These are phyloP conservation scores for Paramecium primaurelia DNA, from an alignment of 73 alveolate genomes.

Conservation along the genomic window DNA sequence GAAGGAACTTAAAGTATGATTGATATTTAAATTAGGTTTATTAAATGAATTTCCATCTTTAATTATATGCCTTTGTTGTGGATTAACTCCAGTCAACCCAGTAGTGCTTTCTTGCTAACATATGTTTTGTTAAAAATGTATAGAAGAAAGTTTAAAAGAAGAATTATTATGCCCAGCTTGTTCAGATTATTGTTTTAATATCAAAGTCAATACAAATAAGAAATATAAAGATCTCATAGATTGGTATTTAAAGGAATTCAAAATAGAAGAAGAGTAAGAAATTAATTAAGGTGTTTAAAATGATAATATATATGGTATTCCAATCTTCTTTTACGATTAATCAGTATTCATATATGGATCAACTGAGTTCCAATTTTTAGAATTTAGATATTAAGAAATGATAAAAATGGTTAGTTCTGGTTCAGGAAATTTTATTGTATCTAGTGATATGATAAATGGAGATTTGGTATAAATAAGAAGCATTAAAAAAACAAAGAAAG, in stretches of 20 bases:
- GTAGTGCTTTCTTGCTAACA: neutral
- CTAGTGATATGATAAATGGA: neutral
- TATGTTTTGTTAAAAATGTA: constrained; percentile 18
- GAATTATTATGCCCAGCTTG: constrained; percentile 40
- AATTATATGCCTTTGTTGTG: constrained; percentile 25
- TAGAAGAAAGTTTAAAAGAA: neutral
- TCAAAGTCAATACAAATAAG: neutral
- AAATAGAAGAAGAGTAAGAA: constrained; percentile 1
- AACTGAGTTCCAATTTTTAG: neutral
- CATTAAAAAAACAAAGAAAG: neutral
- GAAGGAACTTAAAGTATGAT: neutral
- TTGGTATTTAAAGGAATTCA: constrained; percentile 13
- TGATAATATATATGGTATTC: neutral
- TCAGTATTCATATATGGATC: neutral
- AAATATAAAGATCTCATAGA: constrained; percentile 37
- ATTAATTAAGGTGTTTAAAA: neutral
- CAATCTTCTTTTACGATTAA: neutral
- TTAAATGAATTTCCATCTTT: constrained; percentile 32
- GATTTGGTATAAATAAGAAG: neutral
- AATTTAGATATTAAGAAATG: constrained; percentile 1
- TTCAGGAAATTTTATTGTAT: neutral
- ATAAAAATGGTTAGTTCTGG: constrained; percentile 21
- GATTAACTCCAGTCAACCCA: constrained; percentile 44
- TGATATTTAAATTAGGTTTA: neutral
- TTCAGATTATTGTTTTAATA: neutral